Base-by-base conservation (phyloP, 345 rosid genomes). In the Lepidium didymum region DNA sequence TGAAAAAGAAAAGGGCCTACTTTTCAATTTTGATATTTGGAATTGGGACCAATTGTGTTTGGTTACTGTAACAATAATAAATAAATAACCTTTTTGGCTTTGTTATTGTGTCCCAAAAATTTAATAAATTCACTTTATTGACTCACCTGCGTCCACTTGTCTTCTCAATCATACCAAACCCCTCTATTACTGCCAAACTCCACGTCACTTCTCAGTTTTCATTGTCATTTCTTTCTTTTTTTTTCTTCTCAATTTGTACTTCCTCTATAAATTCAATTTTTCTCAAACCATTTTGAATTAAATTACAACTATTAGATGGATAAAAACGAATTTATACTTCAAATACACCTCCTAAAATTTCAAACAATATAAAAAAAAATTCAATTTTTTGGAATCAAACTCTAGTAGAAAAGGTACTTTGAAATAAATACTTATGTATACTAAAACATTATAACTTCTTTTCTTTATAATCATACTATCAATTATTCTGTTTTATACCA, bases 101-200 rank as follows among this genome's bases (percentile, higher is more conserved):
- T 58, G 66, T 64, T 49, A 36, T 64, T 40, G 29, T 61, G 16
- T 53, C 27, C 6, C 18, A 50, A 14, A 19, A 35, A 46, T n/a
- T 43, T 11, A 36, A 36, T 14, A 21, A 23, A 46, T 56, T 72
- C 71, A 65, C 66, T 50, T 73, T 72, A 56, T 65, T 73, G 53
- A 65, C 72, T 64, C 60, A n/a, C 60, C 60, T 64, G 66, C 49
- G 53, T 72, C 76, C 71, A 64, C 71, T 57, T 73, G 77, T 64
- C 66, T 18, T 41, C 37, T 73, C 66, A 56, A 38, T 50, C 77
- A 65, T 56, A 72, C 70, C 70, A 72, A 63, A 63, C 64, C 63
- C 56, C 16, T 71, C 56, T 36, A 53, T 35, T 71, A 55, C 25
- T 18, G 57, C 59, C 54, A 73, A 65, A 64, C 31, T 65, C 77